phyloP scores from a whole-genome alignment of 176 grass and related monocot genomes.

The Ampelocalamus luodianensis region DNA sequence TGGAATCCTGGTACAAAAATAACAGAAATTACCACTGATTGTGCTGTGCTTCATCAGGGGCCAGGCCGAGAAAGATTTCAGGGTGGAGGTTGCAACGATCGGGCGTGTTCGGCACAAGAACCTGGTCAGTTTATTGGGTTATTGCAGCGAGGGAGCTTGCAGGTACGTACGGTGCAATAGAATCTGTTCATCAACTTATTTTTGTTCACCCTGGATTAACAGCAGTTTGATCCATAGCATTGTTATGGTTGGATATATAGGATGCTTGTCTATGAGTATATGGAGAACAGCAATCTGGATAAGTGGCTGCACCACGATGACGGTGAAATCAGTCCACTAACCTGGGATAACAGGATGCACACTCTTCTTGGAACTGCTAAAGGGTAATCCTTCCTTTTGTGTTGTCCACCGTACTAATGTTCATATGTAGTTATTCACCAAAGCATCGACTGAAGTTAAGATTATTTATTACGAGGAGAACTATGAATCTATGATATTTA shows the following conservation, averaged over 20 bases:
- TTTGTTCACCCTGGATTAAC: not conserved
- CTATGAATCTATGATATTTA: not conserved
- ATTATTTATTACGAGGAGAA: not conserved
- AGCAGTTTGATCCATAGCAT: not conserved
- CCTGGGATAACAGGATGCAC: conserved; percentile 90
- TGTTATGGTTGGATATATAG: conserved; percentile 41
- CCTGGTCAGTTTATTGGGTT: conserved; percentile 90
- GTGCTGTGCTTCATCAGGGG: conserved; percentile 57
- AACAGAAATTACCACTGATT: conserved; percentile 4
- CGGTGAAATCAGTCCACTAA: conserved; percentile 64
- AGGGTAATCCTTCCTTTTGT: conserved; percentile 55
- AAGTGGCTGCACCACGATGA: conserved; percentile 80
- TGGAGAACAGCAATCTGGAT: conserved; percentile 89
- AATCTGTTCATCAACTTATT: not conserved
- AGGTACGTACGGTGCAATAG: conserved; percentile 39
- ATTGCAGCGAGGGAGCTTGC: conserved; percentile 83
- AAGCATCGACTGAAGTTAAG: not conserved
- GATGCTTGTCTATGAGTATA: conserved; percentile 91
- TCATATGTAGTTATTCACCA: not conserved
- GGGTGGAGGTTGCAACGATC: conserved; percentile 75
- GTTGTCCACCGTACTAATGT: not conserved
- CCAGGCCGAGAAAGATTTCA: conserved; percentile 91
- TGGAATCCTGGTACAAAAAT: not conserved
- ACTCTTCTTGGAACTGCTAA: conserved; percentile 95
- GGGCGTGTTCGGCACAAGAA: conserved; percentile 97